Base-by-base conservation (phyloP, 192 early-diverging fungal genomes). In the Spinellus fusiger region DNA sequence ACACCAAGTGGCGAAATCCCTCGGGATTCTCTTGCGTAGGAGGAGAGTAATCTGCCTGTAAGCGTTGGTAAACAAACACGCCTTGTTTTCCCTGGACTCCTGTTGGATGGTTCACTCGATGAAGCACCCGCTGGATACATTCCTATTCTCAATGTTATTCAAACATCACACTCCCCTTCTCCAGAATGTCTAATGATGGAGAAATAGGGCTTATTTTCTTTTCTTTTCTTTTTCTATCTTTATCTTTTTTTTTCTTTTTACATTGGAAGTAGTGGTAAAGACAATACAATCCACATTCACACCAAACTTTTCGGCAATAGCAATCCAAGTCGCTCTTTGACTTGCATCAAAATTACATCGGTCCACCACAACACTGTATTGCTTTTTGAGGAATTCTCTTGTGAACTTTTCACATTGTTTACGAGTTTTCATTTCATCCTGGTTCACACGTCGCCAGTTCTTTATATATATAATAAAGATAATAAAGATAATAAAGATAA, bases 321-420 rank as follows among this genome's bases (percentile, higher is more conserved):
- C 75, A 28, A 89, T 68, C 87, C 87, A 91, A 54, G 78, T 78
- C 66, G 82, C 83, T 53, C 89, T 81, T 69, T 91, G 89, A 57
- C 75, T 69, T 48, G 77, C 71, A 64, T 91, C 84, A 79, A 91
- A 91, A 74, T 91, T 91, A 73, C 86, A 85, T 27, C 89, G 82
- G 66, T 91, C 89, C 15, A 91, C 77, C 59, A 91, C 73, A 9
- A 89, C 84, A 65, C 82, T 86, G 54, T 85, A 78, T 48, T 80
- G 71, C 33, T 82, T 65, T 55, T 78, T 65, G 26, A 80, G 65
- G 61, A 54, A 59, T 50, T 76, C 64, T 27, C 65, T 69, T 40
- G 47, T 47, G 18, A 50, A 27, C 8, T 58, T 48, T 76, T 88
- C 89, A 71, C 89, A 90, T 22, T 80, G 72, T 5, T 73, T 73